These are phyloP conservation scores for Wickerhamomyces sydowiorum DNA, from an alignment of 805 yeast genomes.

Conservation along the genomic window DNA sequence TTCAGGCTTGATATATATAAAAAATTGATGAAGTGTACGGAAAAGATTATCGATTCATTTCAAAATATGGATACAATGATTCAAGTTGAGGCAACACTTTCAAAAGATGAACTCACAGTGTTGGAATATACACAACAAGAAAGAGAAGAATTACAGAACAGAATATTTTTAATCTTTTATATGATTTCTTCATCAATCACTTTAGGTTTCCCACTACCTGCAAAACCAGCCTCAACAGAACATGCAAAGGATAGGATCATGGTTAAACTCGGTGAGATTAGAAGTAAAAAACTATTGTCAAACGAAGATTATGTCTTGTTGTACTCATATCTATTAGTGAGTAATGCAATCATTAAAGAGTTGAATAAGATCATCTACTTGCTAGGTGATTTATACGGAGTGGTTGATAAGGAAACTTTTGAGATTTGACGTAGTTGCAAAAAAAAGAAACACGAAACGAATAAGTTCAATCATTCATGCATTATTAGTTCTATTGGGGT, in stretches of 20 bases:
- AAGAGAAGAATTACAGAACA: constrained; percentile 61
- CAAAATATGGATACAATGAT: constrained; percentile 70
- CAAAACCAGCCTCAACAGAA: constrained; percentile 69
- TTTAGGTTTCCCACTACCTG: constrained; percentile 73
- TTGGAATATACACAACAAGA: constrained; percentile 49
- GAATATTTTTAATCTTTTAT: constrained; percentile 72
- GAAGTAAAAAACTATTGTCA: constrained; percentile 35
- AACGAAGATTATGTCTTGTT: constrained; percentile 75
- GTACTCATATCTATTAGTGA: constrained; percentile 70
- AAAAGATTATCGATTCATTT: constrained; percentile 64
- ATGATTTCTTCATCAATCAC: constrained; percentile 72
- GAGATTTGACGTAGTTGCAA: too few species aligned
- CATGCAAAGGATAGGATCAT: constrained; percentile 68
- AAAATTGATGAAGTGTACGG: constrained; percentile 47
- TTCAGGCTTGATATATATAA: constrained; percentile 53
- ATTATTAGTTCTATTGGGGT: constrained; percentile 1
- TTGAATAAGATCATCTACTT: constrained; percentile 49
- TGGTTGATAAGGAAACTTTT: constrained; percentile 36
- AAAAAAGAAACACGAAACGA: constrained; percentile 1
- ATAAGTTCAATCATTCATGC: neutral
- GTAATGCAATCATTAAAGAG: constrained; percentile 61
- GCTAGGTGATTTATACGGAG: constrained; percentile 58
- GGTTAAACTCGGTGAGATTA: constrained; percentile 54
- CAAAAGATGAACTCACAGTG: constrained; percentile 48
- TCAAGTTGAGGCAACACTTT: constrained; percentile 50